Percentiles rank a stretch among this genome's conserved stretches.
Conservation (phyloP, 495 filamentous ascomycete species). For the Penicillium flavigenum region DNA sequence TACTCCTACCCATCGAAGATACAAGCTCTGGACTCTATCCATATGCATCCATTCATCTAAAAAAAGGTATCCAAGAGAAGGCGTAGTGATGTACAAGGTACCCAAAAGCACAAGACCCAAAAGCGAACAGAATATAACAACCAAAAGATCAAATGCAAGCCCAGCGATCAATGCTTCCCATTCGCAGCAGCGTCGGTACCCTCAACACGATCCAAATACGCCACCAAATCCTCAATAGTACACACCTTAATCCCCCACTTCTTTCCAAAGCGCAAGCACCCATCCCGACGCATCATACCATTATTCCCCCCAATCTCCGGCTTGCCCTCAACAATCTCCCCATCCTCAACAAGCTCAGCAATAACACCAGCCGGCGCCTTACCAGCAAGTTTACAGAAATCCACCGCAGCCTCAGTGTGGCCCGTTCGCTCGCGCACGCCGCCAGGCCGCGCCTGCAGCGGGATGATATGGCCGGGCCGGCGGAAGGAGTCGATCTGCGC, state of each 20-base stretch:
- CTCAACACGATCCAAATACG: conserved; percentile 64
- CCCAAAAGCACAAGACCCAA: conserved; percentile 13
- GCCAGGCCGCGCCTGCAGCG: conserved; percentile 73
- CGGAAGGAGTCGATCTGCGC: conserved; percentile 63
- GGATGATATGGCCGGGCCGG: conserved; percentile 87
- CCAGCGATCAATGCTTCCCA: conserved; percentile 37
- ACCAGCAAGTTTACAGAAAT: conserved; percentile 79
- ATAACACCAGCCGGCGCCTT: conserved; percentile 77
- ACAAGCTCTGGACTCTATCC: conserved; percentile 5
- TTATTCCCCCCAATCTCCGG: conserved; percentile 57
- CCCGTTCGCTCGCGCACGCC: conserved; percentile 77
- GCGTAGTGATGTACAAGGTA: conserved; percentile 23
- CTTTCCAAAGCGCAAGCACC: conserved; percentile 82
- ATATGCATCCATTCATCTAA: conserved; percentile 24
- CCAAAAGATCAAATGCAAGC: not conserved
- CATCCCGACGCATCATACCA: conserved; percentile 92
- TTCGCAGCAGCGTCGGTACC: conserved; percentile 30
- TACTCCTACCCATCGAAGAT: not conserved
- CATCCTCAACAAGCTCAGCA: conserved; percentile 81
- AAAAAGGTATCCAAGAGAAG: conserved; percentile 22
- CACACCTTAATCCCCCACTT: conserved; percentile 89
- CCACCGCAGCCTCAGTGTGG: conserved; percentile 90
- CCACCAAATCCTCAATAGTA: conserved; percentile 88
- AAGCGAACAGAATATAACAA: conserved; percentile 13
- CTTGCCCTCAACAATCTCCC: conserved; percentile 60